Percentiles rank a stretch among this genome's conserved stretches.
These are phyloP conservation scores for Coemansia sp. DNA, from an alignment of 192 early-diverging fungal species.

Conservation along the genomic window DNA sequence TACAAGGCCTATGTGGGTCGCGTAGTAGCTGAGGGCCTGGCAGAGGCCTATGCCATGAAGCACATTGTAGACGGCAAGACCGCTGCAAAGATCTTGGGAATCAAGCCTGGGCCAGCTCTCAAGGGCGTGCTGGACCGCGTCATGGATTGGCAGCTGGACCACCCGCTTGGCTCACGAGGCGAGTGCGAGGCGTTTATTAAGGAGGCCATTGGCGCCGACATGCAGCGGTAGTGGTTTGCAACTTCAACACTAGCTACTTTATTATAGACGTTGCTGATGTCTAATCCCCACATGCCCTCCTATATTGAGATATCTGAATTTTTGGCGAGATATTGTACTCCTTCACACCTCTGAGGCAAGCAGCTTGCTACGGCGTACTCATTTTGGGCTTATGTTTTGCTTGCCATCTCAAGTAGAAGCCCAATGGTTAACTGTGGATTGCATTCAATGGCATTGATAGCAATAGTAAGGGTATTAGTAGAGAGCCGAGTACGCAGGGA, in stretches of 20 bases:
- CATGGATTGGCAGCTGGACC: constrained; percentile 81
- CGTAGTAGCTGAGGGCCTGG: constrained; percentile 15
- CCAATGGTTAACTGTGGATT: neutral
- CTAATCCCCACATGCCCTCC: too few relatives aligned
- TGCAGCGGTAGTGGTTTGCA: neutral
- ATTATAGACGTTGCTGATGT: too few relatives aligned
- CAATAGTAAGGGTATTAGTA: neutral
- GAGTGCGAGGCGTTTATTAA: constrained; percentile 61
- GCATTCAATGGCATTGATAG: neutral
- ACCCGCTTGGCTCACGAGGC: constrained; percentile 61
- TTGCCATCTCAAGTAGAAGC: too few relatives aligned
- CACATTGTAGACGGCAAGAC: constrained; percentile 62
- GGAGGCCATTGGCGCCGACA: neutral
- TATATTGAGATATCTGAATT: too few relatives aligned
- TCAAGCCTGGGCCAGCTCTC: constrained; percentile 72
- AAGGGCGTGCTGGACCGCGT: constrained; percentile 61
- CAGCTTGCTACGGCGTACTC: too few relatives aligned
- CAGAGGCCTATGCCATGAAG: constrained; percentile 35
- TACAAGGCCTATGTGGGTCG: constrained; percentile 24
- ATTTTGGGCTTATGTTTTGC: too few relatives aligned
- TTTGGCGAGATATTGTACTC: too few relatives aligned
- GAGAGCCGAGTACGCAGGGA: neutral
- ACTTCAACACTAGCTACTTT: too few relatives aligned
- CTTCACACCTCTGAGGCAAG: too few relatives aligned
- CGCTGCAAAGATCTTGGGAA: constrained; percentile 58